Percentiles rank a stretch among this genome's conserved stretches.
phyloP scores from a whole-genome alignment of 495 filamentous ascomycete species.

The Choiromyces venosus region DNA sequence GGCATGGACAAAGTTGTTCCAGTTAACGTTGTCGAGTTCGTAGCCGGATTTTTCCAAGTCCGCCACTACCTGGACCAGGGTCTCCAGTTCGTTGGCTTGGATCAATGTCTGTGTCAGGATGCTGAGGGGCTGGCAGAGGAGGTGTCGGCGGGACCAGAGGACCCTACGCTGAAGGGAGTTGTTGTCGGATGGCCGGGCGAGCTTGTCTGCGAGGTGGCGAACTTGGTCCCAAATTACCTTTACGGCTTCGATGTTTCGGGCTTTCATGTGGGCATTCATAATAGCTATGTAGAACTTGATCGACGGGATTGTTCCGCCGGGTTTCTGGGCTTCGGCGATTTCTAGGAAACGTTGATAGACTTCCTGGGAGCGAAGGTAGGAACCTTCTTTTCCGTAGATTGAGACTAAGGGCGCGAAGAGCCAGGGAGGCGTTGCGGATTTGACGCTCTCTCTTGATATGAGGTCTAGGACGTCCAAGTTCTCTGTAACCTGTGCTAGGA shows the following conservation, averaged over 20 bases:
- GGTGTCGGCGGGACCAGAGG: slow-evolving; percentile 20
- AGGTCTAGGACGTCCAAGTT: slow-evolving; percentile 37
- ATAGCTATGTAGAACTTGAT: slow-evolving; percentile 38
- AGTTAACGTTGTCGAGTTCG: slow-evolving; percentile 40
- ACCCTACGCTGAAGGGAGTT: not conserved
- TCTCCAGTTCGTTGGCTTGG: slow-evolving; percentile 13
- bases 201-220: slow-evolving; percentile 18
- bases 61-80: slow-evolving; percentile 13
- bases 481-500: slow-evolving; percentile 31
- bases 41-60: slow-evolving; percentile 31
- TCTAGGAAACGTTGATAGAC: slow-evolving; percentile 30
- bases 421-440: slow-evolving; percentile 41
- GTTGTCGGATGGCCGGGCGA: slow-evolving; percentile 10
- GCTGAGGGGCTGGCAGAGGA: slow-evolving; percentile 28
- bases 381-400: slow-evolving; percentile 35
- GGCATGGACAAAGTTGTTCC: slow-evolving; percentile 41
- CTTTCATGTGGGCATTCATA: slow-evolving; percentile 36
- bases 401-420: slow-evolving; percentile 40
- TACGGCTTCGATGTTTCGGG: slow-evolving; percentile 28
- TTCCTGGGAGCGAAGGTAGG: slow-evolving; percentile 13
- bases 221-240: slow-evolving; percentile 22
- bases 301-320: slow-evolving; percentile 29
- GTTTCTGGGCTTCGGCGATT: slow-evolving; percentile 15
- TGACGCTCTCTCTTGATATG: slow-evolving; percentile 32
- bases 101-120: slow-evolving; percentile 35